A percentile compares a stretch with the other conserved stretches of the same genome.
Conservation (phyloP, 768 basidiomycete species). For the Lactarius quietus region DNA sequence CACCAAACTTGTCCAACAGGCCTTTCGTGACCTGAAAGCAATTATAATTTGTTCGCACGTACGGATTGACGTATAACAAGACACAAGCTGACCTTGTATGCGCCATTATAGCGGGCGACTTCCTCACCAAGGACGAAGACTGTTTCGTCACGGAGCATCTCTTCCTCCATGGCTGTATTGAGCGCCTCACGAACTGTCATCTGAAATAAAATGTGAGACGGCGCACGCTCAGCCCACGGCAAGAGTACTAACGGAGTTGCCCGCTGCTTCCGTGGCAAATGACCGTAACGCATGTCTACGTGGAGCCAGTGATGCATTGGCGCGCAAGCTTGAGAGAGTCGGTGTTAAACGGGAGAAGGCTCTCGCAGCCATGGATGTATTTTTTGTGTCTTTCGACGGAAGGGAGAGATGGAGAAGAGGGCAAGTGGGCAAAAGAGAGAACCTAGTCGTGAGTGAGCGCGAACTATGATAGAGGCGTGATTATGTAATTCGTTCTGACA, state of each 20-base stretch:
- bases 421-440: slow-evolving; percentile 23
- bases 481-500: neutral
- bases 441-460: neutral
- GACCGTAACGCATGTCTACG: slow-evolving; percentile 48
- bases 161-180: slow-evolving; percentile 98
- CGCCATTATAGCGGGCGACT: slow-evolving; percentile 97
- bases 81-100: slow-evolving; percentile 69
- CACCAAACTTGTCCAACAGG: slow-evolving; percentile 97
- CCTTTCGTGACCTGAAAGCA: slow-evolving; percentile 86
- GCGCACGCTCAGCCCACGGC: slow-evolving; percentile 28
- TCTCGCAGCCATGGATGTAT: slow-evolving; percentile 55
- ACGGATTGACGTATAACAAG: neutral
- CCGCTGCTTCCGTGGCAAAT: slow-evolving; percentile 60
- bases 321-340: slow-evolving; percentile 39
- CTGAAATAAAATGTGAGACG: slow-evolving; percentile 39
- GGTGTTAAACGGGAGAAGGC: slow-evolving; percentile 62
- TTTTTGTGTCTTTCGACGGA: slow-evolving; percentile 28
- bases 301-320: slow-evolving; percentile 40
- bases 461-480: neutral
- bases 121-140: slow-evolving; percentile 98
- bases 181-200: slow-evolving; percentile 99
- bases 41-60: neutral
- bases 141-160: slow-evolving; percentile 93
- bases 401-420: slow-evolving; percentile 33
- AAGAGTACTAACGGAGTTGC: slow-evolving; percentile 42